phyloP scores from a whole-genome alignment of 768 basidiomycete genomes.

The Sarcodon sp. region DNA sequence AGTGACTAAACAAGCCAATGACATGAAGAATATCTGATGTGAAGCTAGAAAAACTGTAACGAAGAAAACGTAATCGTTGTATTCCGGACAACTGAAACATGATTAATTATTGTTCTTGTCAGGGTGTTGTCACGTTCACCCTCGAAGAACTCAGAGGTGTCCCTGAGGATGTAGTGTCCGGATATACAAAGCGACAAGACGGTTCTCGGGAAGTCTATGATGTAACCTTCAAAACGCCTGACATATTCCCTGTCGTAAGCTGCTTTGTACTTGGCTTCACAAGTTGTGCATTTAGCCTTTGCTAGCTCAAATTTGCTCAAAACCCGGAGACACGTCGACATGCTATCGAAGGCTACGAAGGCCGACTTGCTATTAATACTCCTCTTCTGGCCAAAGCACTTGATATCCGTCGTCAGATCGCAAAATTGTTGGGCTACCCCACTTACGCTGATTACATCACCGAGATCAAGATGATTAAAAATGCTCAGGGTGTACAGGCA shows the following conservation, averaged over 20 bases:
- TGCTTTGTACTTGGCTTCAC: neutral
- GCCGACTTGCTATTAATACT: conserved; percentile 54
- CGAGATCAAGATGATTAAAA: conserved; percentile 81
- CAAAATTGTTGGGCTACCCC: conserved; percentile 53
- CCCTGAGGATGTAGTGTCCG: conserved; percentile 65
- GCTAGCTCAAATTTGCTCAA: conserved; percentile 73
- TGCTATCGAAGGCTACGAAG: conserved; percentile 59
- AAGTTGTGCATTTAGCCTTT: neutral
- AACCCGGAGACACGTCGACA: conserved; percentile 53
- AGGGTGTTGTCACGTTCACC: conserved; percentile 57
- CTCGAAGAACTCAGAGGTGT: conserved; percentile 69
- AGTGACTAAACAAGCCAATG: conserved; percentile 14
- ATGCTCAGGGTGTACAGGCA: conserved; percentile 41
- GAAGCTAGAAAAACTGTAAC: conserved; percentile 69
- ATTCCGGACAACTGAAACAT: neutral
- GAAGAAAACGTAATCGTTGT: conserved; percentile 55
- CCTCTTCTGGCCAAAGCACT: conserved; percentile 58
- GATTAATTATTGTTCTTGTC: neutral
- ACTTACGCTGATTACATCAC: conserved; percentile 81
- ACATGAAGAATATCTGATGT: neutral
- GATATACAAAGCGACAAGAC: conserved; percentile 56
- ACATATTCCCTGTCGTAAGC: conserved; percentile 65
- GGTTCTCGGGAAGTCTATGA: conserved; percentile 49
- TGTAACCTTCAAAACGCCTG: conserved; percentile 73
- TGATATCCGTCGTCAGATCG: conserved; percentile 57